A percentile compares a stretch with the other conserved stretches of the same genome.
These are phyloP conservation scores for Trypanosoma congolense DNA, from an alignment of 208 protist species.

Conservation along the genomic window DNA sequence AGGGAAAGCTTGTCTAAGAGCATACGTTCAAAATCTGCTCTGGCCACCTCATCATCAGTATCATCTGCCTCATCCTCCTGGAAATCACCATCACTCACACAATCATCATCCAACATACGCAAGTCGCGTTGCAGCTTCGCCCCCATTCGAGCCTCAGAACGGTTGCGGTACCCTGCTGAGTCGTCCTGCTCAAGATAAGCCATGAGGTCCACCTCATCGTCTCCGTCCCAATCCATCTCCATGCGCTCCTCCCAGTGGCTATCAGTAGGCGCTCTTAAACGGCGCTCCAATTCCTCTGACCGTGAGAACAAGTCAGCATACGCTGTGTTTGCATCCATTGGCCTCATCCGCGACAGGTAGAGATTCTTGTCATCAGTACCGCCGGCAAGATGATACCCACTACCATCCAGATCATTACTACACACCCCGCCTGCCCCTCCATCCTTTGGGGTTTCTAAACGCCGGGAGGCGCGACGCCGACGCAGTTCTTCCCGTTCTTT, in stretches of 20 bases:
- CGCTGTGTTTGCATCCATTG: constrained; percentile 4
- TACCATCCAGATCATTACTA: not conserved
- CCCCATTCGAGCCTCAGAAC: constrained; percentile 39
- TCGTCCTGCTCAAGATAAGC: constrained; percentile 74
- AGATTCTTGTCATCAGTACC: constrained; percentile 3
- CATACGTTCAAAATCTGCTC: constrained; percentile 25
- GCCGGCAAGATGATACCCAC: constrained; percentile 7
- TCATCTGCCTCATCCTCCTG: constrained; percentile 18
- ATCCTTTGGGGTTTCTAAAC: constrained; percentile 11
- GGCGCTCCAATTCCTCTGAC: constrained; percentile 18
- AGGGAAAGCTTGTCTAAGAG: constrained; percentile 19
- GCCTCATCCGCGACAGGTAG: not conserved
- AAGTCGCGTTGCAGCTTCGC: constrained; percentile 21
- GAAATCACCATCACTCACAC: constrained; percentile 19
- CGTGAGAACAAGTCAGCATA: constrained; percentile 17
- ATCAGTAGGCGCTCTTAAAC: constrained; percentile 4
- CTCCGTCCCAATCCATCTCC: constrained; percentile 23
- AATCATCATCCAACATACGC: constrained; percentile 24
- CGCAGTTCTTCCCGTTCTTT: constrained; percentile 74
- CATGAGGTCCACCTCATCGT: constrained; percentile 66
- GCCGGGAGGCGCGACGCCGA: constrained; percentile 32
- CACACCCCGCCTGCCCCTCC: not conserved
- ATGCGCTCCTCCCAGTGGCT: constrained; percentile 28
- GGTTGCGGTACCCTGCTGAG: constrained; percentile 37
- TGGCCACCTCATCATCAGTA: constrained; percentile 8